phyloP scores from a whole-genome alignment of 140 eudicot species.

The Anethum foeniculum region DNA sequence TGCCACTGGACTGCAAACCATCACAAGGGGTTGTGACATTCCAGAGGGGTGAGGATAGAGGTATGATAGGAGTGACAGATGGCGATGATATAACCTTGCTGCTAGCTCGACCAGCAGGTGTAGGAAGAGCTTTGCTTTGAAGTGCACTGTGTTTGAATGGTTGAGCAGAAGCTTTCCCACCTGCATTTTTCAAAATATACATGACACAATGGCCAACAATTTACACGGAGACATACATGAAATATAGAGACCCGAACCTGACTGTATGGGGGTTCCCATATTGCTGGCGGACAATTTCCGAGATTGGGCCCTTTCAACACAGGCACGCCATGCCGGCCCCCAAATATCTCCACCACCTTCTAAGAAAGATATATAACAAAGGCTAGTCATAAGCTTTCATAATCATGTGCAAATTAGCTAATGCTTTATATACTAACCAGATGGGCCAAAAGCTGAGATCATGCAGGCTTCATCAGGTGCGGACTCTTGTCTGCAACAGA shows the following conservation, averaged over 20 bases:
- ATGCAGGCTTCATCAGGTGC: slow-evolving; percentile 91
- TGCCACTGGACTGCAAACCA: slow-evolving; percentile 32
- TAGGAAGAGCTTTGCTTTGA: slow-evolving; percentile 40
- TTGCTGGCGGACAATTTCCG: slow-evolving; percentile 40
- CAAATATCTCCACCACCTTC: slow-evolving; percentile 79
- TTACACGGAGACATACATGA: background rate
- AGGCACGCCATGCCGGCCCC: slow-evolving; percentile 83
- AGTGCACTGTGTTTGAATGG: slow-evolving; percentile 31
- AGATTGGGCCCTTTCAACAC: slow-evolving; percentile 55
- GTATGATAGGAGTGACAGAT: slow-evolving; percentile 45
- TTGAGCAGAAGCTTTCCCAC: slow-evolving; percentile 42
- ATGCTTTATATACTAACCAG: slow-evolving; percentile 42
- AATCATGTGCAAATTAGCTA: background rate
- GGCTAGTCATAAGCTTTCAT: background rate
- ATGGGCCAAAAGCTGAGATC: slow-evolving; percentile 87
- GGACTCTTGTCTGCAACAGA: slow-evolving; percentile 63
- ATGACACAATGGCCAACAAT: slow-evolving; percentile 8
- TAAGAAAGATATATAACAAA: slow-evolving; percentile 15
- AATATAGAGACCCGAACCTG: slow-evolving; percentile 36
- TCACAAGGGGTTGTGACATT: slow-evolving; percentile 60
- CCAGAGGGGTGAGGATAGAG: slow-evolving; percentile 91
- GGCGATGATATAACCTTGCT: slow-evolving; percentile 36
- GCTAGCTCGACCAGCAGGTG: slow-evolving; percentile 37
- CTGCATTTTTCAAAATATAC: slow-evolving; percentile 24
- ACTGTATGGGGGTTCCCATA: slow-evolving; percentile 43